Percentiles rank a stretch among this genome's conserved stretches.
Evolutionary conservation across 805 yeast genomes (phyloP).

Genomic region (Metschnikowia cerradonensis): DNA sequence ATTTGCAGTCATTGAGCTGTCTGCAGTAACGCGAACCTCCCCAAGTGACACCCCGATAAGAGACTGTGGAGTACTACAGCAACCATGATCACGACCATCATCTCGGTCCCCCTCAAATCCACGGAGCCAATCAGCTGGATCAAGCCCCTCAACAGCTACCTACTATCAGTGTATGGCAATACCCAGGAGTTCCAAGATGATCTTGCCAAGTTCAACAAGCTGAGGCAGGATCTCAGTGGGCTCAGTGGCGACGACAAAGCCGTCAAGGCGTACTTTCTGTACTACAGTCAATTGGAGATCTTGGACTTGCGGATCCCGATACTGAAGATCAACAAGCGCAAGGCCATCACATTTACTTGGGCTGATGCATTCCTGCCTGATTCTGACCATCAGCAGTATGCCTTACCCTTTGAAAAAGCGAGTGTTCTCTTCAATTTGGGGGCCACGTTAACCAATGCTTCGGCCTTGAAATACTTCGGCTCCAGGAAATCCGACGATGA

Average conservation of each 20-base stretch:
- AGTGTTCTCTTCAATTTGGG: constrained; percentile 76
- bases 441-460: constrained; percentile 52
- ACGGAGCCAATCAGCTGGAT: constrained; percentile 66
- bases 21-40: constrained; percentile 1
- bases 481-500: constrained; percentile 28
- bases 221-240: constrained; percentile 58
- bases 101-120: constrained; percentile 30
- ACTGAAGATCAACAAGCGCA: constrained; percentile 41
- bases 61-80: neutral
- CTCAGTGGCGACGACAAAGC: constrained; percentile 41
- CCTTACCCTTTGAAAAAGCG: constrained; percentile 88
- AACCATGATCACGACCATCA: constrained; percentile 19
- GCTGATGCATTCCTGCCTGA: constrained; percentile 58
- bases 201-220: constrained; percentile 47
- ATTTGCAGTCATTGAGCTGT: neutral
- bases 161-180: constrained; percentile 60
- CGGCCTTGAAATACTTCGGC: constrained; percentile 30
- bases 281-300: constrained; percentile 78
- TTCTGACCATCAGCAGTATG: constrained; percentile 59
- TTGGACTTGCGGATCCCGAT: constrained; percentile 74
- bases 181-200: constrained; percentile 57
- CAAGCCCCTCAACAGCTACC: constrained; percentile 53
- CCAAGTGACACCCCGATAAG: neutral
- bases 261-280: constrained; percentile 55
- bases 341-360: constrained; percentile 69